Evolutionary conservation across 2,329 filamentous ascomycete genomes (phyloP).

Genomic region (Ascochyta fabae): DNA sequence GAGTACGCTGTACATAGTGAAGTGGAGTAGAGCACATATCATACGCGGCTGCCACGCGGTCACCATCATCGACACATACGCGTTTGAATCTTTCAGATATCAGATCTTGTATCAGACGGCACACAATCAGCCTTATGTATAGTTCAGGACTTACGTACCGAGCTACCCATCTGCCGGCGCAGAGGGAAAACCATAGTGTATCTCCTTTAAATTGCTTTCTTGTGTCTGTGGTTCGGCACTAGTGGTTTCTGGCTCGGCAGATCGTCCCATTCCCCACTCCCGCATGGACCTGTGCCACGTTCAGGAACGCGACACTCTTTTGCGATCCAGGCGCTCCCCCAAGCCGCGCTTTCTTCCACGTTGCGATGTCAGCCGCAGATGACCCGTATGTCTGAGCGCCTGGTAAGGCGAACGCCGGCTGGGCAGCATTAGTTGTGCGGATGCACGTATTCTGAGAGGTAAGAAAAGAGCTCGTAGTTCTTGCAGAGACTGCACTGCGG

Average conservation of each 20-base stretch:
- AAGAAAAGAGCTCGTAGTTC: neutral
- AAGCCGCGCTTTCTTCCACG: constrained; percentile 9
- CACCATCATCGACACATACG: neutral
- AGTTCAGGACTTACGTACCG: neutral
- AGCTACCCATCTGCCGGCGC: neutral
- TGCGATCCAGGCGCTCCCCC: constrained; percentile 5
- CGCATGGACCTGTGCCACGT: constrained; percentile 11
- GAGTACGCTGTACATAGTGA: neutral
- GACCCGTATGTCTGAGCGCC: neutral
- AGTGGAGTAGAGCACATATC: neutral
- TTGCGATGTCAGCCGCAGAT: constrained; percentile 7
- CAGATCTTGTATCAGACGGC: neutral
- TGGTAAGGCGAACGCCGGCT: neutral
- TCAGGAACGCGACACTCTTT: constrained; percentile 13
- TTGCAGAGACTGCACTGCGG: neutral
- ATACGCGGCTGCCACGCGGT: neutral
- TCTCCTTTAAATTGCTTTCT: neutral
- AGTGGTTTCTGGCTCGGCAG: constrained; percentile 8
- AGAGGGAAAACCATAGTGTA: neutral
- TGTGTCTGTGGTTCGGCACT: neutral
- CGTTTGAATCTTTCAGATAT: too few relatives aligned
- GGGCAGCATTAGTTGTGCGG: neutral
- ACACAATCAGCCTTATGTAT: neutral
- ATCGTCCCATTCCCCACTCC: constrained; percentile 8
- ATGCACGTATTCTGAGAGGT: neutral